These are phyloP conservation scores for Epichloe coenophiala DNA, from an alignment of 2,329 filamentous ascomycete species.

Conservation along the genomic window DNA sequence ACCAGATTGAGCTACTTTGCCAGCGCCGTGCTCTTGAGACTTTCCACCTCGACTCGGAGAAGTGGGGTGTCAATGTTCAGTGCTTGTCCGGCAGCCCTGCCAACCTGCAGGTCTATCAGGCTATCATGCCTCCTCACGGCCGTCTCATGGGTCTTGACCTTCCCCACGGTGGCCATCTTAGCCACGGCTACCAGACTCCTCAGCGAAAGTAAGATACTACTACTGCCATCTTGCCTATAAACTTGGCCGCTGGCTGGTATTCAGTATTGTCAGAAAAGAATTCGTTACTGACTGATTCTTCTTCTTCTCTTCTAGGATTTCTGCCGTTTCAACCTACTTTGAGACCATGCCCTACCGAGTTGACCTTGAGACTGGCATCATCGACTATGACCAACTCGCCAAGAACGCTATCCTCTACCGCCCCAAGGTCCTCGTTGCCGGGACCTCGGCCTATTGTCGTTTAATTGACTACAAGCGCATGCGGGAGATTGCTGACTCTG, in stretches of 20 bases:
- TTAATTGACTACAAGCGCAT: slow-evolving; percentile 94
- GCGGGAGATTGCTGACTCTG: slow-evolving; percentile 86
- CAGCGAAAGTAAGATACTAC: slow-evolving; percentile 61
- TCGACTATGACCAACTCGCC: slow-evolving; percentile 89
- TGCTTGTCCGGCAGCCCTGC: slow-evolving; percentile 84
- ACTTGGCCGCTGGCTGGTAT: background rate
- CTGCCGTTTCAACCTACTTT: slow-evolving; percentile 95
- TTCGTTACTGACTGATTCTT: background rate
- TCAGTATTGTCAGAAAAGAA: background rate
- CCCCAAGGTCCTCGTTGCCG: slow-evolving; percentile 90
- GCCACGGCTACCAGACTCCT: slow-evolving; percentile 94
- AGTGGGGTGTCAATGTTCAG: slow-evolving; percentile 99
- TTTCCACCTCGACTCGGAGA: slow-evolving; percentile 71
- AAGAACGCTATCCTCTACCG: slow-evolving; percentile 85
- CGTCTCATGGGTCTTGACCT: slow-evolving; percentile 94
- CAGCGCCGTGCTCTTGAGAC: slow-evolving; percentile 85
- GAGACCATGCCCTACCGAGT: slow-evolving; percentile 97
- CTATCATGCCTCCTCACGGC: slow-evolving; percentile 89
- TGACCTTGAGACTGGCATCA: slow-evolving; percentile 79
- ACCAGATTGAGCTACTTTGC: slow-evolving; percentile 89
- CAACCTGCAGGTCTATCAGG: slow-evolving; percentile 97
- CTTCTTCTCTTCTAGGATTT: slow-evolving; percentile 48
- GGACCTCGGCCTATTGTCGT: slow-evolving; percentile 95
- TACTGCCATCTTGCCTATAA: slow-evolving; percentile 6
- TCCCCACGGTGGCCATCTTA: slow-evolving; percentile 86